phyloP scores from a whole-genome alignment of 2,329 filamentous ascomycete genomes.

The Paecilomyces niveus region DNA sequence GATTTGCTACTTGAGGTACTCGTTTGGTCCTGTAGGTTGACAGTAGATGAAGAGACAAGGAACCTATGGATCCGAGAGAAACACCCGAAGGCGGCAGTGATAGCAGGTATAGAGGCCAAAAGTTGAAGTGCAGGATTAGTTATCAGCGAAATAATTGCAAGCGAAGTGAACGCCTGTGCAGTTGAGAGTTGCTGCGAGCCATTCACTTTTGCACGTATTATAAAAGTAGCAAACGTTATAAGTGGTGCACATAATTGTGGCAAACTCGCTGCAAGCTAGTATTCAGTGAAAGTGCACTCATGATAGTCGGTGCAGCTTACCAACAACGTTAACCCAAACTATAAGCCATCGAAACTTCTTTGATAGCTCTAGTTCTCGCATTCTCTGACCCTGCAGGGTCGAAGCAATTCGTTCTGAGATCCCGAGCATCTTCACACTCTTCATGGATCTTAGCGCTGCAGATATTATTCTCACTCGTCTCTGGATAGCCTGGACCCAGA shows the following conservation, averaged over 20 bases:
- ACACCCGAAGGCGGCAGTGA: constrained; percentile 3
- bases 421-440: constrained; percentile 36
- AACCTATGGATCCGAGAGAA: constrained; percentile 4
- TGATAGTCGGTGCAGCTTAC: not conserved
- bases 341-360: constrained; percentile 2
- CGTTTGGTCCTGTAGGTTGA: not conserved
- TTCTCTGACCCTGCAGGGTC: not conserved
- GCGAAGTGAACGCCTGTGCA: constrained; percentile 8
- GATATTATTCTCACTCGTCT: constrained; percentile 35
- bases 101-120: constrained; percentile 4
- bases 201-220: constrained; percentile 2
- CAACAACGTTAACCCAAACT: constrained; percentile 1
- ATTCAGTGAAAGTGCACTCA: not conserved
- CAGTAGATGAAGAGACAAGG: not conserved
- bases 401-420: not conserved
- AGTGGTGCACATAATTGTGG: constrained; percentile 1
- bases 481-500: constrained; percentile 38
- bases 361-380: constrained; percentile 1
- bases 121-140: constrained; percentile 5
- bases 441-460: constrained; percentile 34
- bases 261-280: constrained; percentile 1
- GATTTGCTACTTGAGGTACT: not conserved
- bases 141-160: constrained; percentile 10
- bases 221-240: constrained; percentile 9
- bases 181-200: constrained; percentile 4